Evolutionary conservation across 2,329 filamentous ascomycete species (phyloP).

Genomic region (Daldinia eschscholtzii): DNA sequence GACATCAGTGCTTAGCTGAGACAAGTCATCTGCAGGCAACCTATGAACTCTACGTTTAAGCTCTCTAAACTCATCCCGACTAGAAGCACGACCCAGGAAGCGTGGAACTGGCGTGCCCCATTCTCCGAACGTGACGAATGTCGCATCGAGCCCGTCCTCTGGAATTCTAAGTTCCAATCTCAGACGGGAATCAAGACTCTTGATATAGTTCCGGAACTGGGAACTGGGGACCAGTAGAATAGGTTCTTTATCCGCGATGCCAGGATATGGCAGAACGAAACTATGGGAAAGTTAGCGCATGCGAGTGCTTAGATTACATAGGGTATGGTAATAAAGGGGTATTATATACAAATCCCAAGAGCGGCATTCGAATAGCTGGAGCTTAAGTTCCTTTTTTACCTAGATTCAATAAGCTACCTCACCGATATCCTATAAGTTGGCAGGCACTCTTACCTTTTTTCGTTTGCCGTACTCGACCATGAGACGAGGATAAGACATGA

Average conservation of each 20-base stretch:
- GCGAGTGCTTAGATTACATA: neutral
- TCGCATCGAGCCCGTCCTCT: conserved; percentile 60
- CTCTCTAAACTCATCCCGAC: conserved; percentile 53
- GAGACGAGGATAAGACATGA: conserved; percentile 69
- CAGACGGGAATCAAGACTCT: conserved; percentile 72
- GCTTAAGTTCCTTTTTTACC: conserved; percentile 66
- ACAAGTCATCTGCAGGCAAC: conserved; percentile 56
- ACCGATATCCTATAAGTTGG: neutral
- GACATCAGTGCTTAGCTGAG: conserved; percentile 53
- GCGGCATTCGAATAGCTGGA: conserved; percentile 68
- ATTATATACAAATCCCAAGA: conserved; percentile 81
- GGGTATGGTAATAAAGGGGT: neutral
- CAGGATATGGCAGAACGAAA: conserved; percentile 74
- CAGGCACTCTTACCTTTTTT: conserved; percentile 57
- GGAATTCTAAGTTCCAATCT: conserved; percentile 70
- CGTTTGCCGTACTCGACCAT: conserved; percentile 69
- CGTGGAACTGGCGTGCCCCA: conserved; percentile 73
- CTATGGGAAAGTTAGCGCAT: conserved; percentile 55
- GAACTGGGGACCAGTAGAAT: conserved; percentile 75
- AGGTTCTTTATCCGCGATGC: conserved; percentile 61
- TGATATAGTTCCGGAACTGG: conserved; percentile 75
- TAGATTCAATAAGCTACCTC: conserved; percentile 43
- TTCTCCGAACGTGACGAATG: conserved; percentile 70
- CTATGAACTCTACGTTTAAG: conserved; percentile 54
- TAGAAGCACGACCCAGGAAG: conserved; percentile 72